Conservation (phyloP, 306 rosid species). For the Quercus mongolica region DNA sequence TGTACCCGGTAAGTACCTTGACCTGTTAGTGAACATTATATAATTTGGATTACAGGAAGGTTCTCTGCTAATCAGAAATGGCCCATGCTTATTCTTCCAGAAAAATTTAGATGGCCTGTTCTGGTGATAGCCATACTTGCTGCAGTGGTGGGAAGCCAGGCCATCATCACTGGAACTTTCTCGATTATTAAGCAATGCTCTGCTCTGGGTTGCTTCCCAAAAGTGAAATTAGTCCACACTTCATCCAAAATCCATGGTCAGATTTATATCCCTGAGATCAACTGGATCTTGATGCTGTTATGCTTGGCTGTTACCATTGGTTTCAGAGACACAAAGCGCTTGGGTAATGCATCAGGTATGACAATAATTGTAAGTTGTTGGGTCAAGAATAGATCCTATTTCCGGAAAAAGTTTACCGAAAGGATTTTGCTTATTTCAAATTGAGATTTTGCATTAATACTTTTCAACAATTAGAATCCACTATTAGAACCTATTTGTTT, state of each 20-base stretch:
- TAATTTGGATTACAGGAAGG: constrained; percentile 6
- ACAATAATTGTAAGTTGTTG: constrained; percentile 6
- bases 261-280: constrained; percentile 93
- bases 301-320: constrained; percentile 86
- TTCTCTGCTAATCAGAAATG: constrained; percentile 27
- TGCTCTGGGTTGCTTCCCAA: constrained; percentile 86
- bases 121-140: constrained; percentile 89
- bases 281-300: constrained; percentile 84
- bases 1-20: constrained; percentile 70
- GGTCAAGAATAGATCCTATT: background rate
- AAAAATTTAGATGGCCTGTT: constrained; percentile 81
- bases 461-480: background rate
- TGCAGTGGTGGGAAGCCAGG: constrained; percentile 97
- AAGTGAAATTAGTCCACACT: constrained; percentile 86
- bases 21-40: constrained; percentile 20
- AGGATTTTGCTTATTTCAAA: background rate
- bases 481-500: background rate
- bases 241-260: constrained; percentile 93
- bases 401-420: background rate
- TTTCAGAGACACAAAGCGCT: constrained; percentile 75
- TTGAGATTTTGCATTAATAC: background rate
- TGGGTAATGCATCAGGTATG: constrained; percentile 95
- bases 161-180: constrained; percentile 93
- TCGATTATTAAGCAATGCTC: constrained; percentile 93
- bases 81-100: constrained; percentile 42